These are phyloP conservation scores for Scedosporium minutisporum DNA, from an alignment of 2,329 filamentous ascomycete genomes.

Conservation along the genomic window DNA sequence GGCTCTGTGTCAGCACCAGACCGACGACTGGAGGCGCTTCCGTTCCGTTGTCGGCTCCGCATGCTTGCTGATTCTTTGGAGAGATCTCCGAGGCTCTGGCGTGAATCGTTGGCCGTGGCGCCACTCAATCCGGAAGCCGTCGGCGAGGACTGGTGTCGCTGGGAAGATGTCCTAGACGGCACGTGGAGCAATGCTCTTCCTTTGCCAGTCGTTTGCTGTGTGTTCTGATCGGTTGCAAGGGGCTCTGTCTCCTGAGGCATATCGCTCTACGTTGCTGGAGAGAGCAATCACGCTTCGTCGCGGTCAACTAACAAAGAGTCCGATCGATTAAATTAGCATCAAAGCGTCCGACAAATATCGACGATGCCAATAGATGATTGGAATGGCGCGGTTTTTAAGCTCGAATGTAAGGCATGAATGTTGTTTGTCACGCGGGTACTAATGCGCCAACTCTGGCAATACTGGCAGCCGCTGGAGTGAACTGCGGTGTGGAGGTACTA, in stretches of 20 bases:
- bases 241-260: not conserved
- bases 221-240: not conserved
- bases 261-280: not conserved
- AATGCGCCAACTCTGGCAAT: not conserved
- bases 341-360: not conserved
- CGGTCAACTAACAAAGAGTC: not conserved
- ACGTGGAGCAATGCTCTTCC: constrained; percentile 36
- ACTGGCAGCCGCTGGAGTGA: not conserved
- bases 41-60: constrained; percentile 52
- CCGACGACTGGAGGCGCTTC: constrained; percentile 57
- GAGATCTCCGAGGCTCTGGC: constrained; percentile 52
- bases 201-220: constrained; percentile 15
- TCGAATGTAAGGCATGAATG: not conserved
- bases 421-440: not conserved
- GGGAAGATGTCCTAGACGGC: constrained; percentile 53
- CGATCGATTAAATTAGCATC: not conserved
- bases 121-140: constrained; percentile 52
- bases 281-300: not conserved
- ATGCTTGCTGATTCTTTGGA: constrained; percentile 60
- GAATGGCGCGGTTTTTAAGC: not conserved
- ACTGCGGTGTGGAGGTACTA: not conserved
- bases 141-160: constrained; percentile 48
- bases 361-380: not conserved
- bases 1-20: constrained; percentile 45
- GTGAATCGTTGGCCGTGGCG: constrained; percentile 46